phyloP scores from a whole-genome alignment of 805 yeast genomes.

The Suhomyces sp. region DNA sequence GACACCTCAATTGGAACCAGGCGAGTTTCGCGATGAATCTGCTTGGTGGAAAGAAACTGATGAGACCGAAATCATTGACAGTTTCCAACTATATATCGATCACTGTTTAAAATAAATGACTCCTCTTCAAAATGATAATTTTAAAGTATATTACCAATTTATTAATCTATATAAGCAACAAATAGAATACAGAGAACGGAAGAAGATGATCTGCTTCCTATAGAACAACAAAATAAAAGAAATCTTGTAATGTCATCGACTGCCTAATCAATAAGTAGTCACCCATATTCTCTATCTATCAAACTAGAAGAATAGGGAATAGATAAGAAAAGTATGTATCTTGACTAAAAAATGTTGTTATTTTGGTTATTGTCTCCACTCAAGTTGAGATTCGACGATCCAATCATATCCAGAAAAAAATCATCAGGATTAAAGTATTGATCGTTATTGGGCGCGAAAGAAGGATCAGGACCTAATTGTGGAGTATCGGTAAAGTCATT shows the following conservation, averaged over 20 bases:
- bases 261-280: background rate
- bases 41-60: background rate
- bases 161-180: background rate
- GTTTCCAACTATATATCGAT: background rate
- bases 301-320: background rate
- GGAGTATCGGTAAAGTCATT: background rate
- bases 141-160: background rate
- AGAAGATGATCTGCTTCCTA: background rate
- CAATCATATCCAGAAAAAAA: constrained; percentile 19
- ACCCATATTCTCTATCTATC: background rate
- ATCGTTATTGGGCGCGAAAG: background rate
- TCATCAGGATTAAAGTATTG: constrained; percentile 21
- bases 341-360: background rate
- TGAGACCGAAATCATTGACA: background rate
- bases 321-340: too few relatives aligned
- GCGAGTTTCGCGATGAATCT: background rate
- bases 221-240: background rate
- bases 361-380: background rate
- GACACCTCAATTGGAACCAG: background rate
- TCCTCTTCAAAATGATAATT: background rate
- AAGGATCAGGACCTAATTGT: background rate
- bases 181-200: background rate
- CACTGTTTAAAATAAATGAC: background rate
- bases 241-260: background rate
- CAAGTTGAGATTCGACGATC: constrained; percentile 3